These are phyloP conservation scores for Boletus coccyginus DNA, from an alignment of 768 basidiomycete genomes.

Conservation along the genomic window DNA sequence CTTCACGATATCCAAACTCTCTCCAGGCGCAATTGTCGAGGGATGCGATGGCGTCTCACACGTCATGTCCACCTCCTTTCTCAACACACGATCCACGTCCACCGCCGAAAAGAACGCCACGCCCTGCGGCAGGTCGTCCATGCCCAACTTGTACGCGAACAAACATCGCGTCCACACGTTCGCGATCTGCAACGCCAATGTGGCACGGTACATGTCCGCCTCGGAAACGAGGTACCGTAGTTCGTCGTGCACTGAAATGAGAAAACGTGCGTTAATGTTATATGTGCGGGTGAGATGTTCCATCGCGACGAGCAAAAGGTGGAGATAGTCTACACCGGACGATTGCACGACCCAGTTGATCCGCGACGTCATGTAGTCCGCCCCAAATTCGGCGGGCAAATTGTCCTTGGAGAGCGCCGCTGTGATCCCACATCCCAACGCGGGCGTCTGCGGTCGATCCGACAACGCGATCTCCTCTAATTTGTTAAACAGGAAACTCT, in stretches of 20 bases:
- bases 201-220: constrained; percentile 85
- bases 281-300: constrained; percentile 80
- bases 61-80: constrained; percentile 96
- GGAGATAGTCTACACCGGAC: constrained; percentile 96
- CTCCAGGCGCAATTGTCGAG: constrained; percentile 77
- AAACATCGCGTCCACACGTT: constrained; percentile 93
- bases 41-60: constrained; percentile 95
- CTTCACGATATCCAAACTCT: constrained; percentile 69
- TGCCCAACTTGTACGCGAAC: constrained; percentile 90
- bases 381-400: constrained; percentile 74
- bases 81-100: constrained; percentile 84
- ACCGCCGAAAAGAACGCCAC: constrained; percentile 98
- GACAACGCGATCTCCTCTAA: constrained; percentile 92
- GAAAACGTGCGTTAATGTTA: constrained; percentile 84
- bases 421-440: constrained; percentile 91
- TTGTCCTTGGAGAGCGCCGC: constrained; percentile 89
- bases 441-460: constrained; percentile 85
- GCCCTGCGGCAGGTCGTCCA: constrained; percentile 94
- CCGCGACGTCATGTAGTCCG: constrained; percentile 91
- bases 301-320: constrained; percentile 95
- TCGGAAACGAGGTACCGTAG: constrained; percentile 90
- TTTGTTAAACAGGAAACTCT: constrained; percentile 97
- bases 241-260: constrained; percentile 97
- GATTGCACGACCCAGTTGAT: constrained; percentile 99
- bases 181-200: constrained; percentile 90